Evolutionary conservation across 305 asterid species (phyloP), one percentile per base, ranked within the genome.

Genomic region (Andrographis paniculata): DNA sequence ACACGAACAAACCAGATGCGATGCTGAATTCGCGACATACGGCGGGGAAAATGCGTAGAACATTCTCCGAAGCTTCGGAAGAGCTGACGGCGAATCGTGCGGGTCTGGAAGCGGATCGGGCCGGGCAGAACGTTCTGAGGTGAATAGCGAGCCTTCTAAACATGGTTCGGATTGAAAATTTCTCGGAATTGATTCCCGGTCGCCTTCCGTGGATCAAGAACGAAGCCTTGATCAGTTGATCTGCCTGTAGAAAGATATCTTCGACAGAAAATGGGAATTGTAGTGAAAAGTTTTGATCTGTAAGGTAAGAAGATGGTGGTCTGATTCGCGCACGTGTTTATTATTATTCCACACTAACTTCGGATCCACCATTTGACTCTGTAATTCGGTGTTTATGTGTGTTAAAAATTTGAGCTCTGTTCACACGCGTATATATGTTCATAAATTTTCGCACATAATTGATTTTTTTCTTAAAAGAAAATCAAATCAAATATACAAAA

Each of bases 61-160:
- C 51, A 54, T 52, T 60, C 53, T 50, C 67, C 64, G 72, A 59
- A 11, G 62, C 57, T 31, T 35, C 19, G 46, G 65, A 46, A 21
- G 61, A 38, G 42, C 71, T 59, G 31, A 54, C 42, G 1, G 45
- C 53, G 50, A 45, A 45, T 14, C 56, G 65, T 19, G 62, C 18
- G 5, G 66, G 7, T 37, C 14, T 52, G 22, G 55, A 47, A 17
- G 62, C 54, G 60, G 79, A 61, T 63, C 66, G 72, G 63, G 49
- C 33, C 43, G 70, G 63, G 50, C 62, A 57, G 54, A 57, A 44
- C 30, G 60, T 20, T 23, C 74, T 70, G 41, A 65, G 70, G 39
- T 62, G 72, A 64, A 66, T 41, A 30, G 53, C 63, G 42, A 76
- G 75, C 55, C 83, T 66, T 59, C 73, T 64, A 43, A 62, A 71